Evolutionary conservation across 2,329 filamentous ascomycete genomes (phyloP), one percentile per base, ranked within the genome.

Genomic region (Talaromyces sp.): DNA sequence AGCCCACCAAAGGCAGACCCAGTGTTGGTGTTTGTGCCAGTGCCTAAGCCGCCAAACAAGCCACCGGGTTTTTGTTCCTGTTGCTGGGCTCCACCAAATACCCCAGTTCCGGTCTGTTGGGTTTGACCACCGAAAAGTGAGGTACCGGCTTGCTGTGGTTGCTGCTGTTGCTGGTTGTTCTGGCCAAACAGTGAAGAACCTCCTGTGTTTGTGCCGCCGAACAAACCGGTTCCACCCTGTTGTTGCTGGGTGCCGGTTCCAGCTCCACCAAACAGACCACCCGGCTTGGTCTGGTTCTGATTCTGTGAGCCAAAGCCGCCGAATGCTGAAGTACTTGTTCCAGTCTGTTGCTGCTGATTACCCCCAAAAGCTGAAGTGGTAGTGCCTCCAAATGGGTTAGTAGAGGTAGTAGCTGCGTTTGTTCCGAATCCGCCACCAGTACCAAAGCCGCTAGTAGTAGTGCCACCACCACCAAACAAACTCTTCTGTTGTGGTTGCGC

Each of bases 1-100:
- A 82, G 81, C 6, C 70, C 72, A 55, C 70, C 71, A 61, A 77
- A 76, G 11, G 67, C 63, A 56, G 71, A 61, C 11, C 68, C 67
- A 33, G 66, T 65, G 53, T 70, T 67, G 52, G 61, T 65, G 11
- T 71, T 67, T 8, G 65, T 62, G 19, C 64, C 33, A 72, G 80
- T 81, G 57, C 84, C 84, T 7, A 83, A 68, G 15, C 78, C 76
- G 19, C 78, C 78, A n/a, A 77, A 74, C 55, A 77, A 69, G 57
- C 71, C 66, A 17, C 71, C 66, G 13, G 69, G 67, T 57, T 71
- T 70, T 61, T 74, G 72, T 42, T 67, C 68, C 60, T 73, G 74
- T 59, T 74, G 72, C 28, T 69, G 67, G 30, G 63, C 67, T 27
- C 67, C 65, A 27, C 75, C 75, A 61, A 78, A 78, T 13, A 77